These are phyloP conservation scores for Acidiella bohemica DNA, from an alignment of 495 filamentous ascomycete species.

Conservation along the genomic window DNA sequence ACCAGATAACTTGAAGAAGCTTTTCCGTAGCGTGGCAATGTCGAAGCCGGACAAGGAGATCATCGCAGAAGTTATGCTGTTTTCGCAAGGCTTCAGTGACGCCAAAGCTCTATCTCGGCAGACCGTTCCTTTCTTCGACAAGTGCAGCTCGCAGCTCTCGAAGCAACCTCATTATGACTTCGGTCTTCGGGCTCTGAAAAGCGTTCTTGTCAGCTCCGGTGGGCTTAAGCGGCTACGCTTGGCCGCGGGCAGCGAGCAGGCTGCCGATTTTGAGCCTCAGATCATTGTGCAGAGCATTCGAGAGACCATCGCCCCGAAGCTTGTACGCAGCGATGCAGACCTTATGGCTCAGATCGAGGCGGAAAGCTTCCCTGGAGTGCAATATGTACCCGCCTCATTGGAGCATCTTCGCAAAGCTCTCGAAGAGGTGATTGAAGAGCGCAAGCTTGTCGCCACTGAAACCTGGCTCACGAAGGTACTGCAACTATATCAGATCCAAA, in stretches of 20 bases:
- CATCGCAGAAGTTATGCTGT: conserved; percentile 98
- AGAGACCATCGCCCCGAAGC: conserved; percentile 94
- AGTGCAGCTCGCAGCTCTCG: conserved; percentile 62
- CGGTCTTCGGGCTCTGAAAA: conserved; percentile 91
- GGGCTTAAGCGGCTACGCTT: conserved; percentile 82
- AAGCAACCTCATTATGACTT: conserved; percentile 99
- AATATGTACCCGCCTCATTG: conserved; percentile 81
- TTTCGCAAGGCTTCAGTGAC: conserved; percentile 95
- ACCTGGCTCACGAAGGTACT: conserved; percentile 94
- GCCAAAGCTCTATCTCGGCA: conserved; percentile 86
- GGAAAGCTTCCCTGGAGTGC: conserved; percentile 79
- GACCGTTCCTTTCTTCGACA: conserved; percentile 95
- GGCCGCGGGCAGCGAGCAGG: conserved; percentile 31
- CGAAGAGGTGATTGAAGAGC: conserved; percentile 62
- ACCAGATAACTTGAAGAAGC: conserved; percentile 96
- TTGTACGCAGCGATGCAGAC: conserved; percentile 80
- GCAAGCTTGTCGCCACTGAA: conserved; percentile 75
- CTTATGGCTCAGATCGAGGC: conserved; percentile 74
- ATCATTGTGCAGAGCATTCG: conserved; percentile 97
- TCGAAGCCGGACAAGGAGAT: conserved; percentile 99
- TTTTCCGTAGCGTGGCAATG: conserved; percentile 98
- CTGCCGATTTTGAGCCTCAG: conserved; percentile 76
- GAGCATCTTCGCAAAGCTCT: conserved; percentile 69
- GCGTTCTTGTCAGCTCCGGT: conserved; percentile 92
- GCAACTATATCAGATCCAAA: conserved; percentile 94